Percentiles rank a stretch among this genome's conserved stretches.
Conservation (phyloP, 1,284 basidiomycete genomes). For the Fomitopsis betulina region DNA sequence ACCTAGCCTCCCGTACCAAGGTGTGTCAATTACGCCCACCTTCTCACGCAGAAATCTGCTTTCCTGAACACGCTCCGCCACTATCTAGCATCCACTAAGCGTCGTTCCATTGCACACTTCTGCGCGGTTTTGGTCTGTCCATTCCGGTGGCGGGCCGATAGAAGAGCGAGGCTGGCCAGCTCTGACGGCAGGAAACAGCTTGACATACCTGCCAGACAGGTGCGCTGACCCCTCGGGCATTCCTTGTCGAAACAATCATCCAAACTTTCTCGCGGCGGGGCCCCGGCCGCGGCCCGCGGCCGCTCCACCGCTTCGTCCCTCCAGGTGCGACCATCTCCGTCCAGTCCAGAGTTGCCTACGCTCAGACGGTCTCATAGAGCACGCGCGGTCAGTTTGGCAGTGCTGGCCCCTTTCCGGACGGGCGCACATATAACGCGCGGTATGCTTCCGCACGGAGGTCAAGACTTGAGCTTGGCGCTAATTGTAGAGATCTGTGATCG, state of each 20-base stretch:
- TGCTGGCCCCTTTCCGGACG: no score
- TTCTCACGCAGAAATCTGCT: neutral
- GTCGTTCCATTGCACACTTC: neutral
- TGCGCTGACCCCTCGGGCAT: neutral
- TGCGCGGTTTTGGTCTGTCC: neutral
- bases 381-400: no score
- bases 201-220: neutral
- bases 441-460: neutral
- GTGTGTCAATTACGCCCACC: neutral
- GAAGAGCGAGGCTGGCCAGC: neutral
- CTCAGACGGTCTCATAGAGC: neutral
- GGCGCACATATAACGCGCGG: neutral
- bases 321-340: neutral
- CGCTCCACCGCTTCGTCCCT: neutral
- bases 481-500: neutral
- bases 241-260: neutral
- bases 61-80: neutral
- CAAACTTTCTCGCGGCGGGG: neutral
- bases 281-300: neutral
- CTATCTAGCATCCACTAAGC: neutral
- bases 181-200: neutral
- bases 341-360: neutral
- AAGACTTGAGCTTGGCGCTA: neutral
- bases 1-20: neutral
- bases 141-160: neutral